phyloP scores from a whole-genome alignment of 2,329 filamentous ascomycete species.

The Aspergillus amoenus region DNA sequence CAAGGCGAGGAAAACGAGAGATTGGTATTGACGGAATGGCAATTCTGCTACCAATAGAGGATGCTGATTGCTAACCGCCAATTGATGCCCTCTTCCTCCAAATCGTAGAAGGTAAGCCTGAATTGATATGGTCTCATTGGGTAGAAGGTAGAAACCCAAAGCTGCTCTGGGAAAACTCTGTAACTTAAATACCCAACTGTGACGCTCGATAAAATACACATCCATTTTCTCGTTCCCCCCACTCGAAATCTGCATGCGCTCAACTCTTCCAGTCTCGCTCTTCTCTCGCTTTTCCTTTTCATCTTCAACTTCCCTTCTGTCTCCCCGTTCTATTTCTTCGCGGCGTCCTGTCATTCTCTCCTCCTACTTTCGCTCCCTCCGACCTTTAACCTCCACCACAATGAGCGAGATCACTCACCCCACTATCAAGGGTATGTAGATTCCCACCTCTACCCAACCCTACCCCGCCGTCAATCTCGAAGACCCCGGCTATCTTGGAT shows the following conservation, averaged over 20 bases:
- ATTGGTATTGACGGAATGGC: not conserved
- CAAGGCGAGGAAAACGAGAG: no score
- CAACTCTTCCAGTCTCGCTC: constrained; percentile 14
- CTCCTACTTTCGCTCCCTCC: constrained; percentile 15
- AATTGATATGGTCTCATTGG: constrained; percentile 7
- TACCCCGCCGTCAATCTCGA: constrained; percentile 16
- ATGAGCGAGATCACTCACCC: constrained; percentile 73
- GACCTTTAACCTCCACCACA: constrained; percentile 34
- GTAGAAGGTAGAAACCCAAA: constrained; percentile 10
- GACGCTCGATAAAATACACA: constrained; percentile 12
- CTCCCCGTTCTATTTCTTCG: constrained; percentile 23
- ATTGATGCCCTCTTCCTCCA: not conserved
- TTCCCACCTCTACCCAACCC: constrained; percentile 17
- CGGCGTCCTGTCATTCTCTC: constrained; percentile 19
- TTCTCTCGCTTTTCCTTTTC: constrained; percentile 13
- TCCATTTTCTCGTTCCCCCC: constrained; percentile 16
- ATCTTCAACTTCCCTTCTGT: constrained; percentile 19
- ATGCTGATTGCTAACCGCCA: not conserved
- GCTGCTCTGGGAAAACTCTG: constrained; percentile 4
- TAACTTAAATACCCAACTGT: constrained; percentile 11
- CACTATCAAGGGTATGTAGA: constrained; percentile 68
- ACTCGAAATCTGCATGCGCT: constrained; percentile 21
- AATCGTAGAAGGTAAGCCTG: not conserved
- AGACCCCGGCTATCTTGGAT: not conserved
- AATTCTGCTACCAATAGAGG: not conserved